These are phyloP conservation scores for Phoenix roebelenii DNA, from an alignment of 176 grass and related monocot genomes.

Conservation along the genomic window DNA sequence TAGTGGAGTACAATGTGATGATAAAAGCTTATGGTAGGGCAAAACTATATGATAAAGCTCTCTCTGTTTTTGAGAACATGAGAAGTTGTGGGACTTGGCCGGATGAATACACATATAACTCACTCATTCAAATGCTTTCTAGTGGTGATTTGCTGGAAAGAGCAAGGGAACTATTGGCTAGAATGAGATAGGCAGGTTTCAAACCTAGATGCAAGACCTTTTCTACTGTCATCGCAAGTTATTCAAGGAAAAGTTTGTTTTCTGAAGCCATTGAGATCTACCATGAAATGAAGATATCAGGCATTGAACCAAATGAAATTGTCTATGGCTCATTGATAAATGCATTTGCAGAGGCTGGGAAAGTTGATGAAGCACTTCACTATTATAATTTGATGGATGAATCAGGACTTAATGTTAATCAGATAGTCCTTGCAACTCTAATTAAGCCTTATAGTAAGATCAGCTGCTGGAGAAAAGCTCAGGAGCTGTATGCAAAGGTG, in stretches of 20 bases:
- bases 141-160: conserved; percentile 36
- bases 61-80: conserved; percentile 47
- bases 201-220: conserved; percentile 50
- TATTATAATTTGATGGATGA: conserved; percentile 49
- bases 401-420: conserved; percentile 40
- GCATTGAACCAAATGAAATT: conserved; percentile 46
- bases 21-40: conserved; percentile 58
- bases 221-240: conserved; percentile 43
- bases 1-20: conserved; percentile 65
- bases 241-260: conserved; percentile 33
- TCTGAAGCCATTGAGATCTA: conserved; percentile 47
- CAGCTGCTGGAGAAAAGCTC: conserved; percentile 60
- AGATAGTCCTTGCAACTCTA: conserved; percentile 41
- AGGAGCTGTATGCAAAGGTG: conserved; percentile 48
- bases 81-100: conserved; percentile 34
- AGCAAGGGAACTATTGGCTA: conserved; percentile 37
- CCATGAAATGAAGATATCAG: conserved; percentile 45
- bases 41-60: conserved; percentile 50
- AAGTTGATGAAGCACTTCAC: conserved; percentile 40
- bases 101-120: conserved; percentile 65
- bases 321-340: conserved; percentile 54
- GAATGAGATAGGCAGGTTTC: conserved; percentile 57
- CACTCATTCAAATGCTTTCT: conserved; percentile 72
- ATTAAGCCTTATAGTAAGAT: conserved; percentile 56
- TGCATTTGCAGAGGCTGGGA: conserved; percentile 46